A percentile compares a stretch with the other conserved stretches of the same genome.
These are phyloP conservation scores for Ilyonectria robusta DNA, from an alignment of 2,329 filamentous ascomycete genomes.

Conservation along the genomic window DNA sequence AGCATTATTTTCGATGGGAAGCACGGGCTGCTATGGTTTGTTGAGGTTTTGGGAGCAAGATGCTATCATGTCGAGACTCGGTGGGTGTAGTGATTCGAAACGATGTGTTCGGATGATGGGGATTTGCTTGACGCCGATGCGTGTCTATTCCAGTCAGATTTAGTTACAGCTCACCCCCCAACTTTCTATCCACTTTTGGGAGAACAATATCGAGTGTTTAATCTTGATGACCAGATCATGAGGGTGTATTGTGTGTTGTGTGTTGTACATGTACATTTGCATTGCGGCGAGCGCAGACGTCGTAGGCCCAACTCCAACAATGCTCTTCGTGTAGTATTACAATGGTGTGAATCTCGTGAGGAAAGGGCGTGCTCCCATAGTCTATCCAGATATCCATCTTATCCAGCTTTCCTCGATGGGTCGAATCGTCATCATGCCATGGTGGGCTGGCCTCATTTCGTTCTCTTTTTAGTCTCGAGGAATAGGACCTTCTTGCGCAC, in stretches of 20 bases:
- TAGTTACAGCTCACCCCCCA: neutral
- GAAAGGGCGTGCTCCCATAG: conserved; percentile 19
- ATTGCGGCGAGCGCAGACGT: conserved; percentile 37
- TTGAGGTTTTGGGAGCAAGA: neutral
- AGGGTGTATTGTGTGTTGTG: conserved; percentile 30
- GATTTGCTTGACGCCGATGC: conserved; percentile 1
- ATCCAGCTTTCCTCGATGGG: conserved; percentile 19
- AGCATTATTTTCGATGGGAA: neutral
- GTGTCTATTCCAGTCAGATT: conserved; percentile 1
- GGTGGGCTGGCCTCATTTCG: conserved; percentile 59
- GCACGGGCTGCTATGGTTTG: neutral
- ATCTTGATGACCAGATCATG: conserved; percentile 9
- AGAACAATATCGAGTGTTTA: neutral
- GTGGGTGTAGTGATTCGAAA: neutral
- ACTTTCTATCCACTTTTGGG: conserved; percentile 1
- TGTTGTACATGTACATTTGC: conserved; percentile 48
- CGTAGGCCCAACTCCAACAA: conserved; percentile 49
- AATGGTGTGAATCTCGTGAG: conserved; percentile 34
- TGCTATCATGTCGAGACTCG: neutral
- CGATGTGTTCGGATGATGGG: neutral
- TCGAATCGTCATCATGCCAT: conserved; percentile 33
- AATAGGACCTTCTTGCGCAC: conserved; percentile 97
- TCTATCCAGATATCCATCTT: conserved; percentile 26
- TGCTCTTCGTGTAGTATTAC: conserved; percentile 50
- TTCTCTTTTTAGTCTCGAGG: conserved; percentile 89